Evolutionary conservation across 2,329 filamentous ascomycete species (phyloP).

Genomic region (Helotiales sp.): DNA sequence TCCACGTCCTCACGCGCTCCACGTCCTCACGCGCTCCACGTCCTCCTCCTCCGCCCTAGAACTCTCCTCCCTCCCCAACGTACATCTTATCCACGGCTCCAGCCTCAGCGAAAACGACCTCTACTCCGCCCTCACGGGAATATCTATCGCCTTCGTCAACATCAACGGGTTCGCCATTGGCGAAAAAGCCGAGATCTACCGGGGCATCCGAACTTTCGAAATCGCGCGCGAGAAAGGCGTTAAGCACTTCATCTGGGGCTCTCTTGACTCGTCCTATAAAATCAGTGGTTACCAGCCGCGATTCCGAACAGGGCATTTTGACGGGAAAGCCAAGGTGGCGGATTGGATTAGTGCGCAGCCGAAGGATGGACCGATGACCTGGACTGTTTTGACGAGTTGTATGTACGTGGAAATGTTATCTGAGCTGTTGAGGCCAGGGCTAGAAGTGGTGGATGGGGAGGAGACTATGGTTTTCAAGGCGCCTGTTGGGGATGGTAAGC

Average conservation of each 20-base stretch:
- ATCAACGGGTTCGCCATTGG: constrained; percentile 48
- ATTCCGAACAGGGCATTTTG: constrained; percentile 48
- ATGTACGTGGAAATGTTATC: constrained; percentile 43
- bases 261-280: constrained; percentile 47
- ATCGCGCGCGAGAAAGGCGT: constrained; percentile 36
- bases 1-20: constrained; percentile 48
- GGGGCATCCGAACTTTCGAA: constrained; percentile 46
- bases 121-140: constrained; percentile 43
- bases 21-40: too few species aligned
- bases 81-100: constrained; percentile 47
- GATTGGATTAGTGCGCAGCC: constrained; percentile 33
- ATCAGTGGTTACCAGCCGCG: constrained; percentile 45
- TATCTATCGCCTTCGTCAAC: constrained; percentile 48
- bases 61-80: constrained; percentile 45
- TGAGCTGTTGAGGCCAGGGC: constrained; percentile 30
- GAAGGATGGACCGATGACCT: constrained; percentile 29
- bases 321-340: constrained; percentile 45
- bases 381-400: constrained; percentile 40
- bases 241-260: constrained; percentile 45
- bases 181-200: constrained; percentile 44
- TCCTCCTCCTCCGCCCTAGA: constrained; percentile 44
- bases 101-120: constrained; percentile 45
- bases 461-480: constrained; percentile 25
- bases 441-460: constrained; percentile 19
- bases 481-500: constrained; percentile 27